Base-by-base conservation (phyloP, 257 asterid genomes). In the Solanum pimpinellifolium region DNA sequence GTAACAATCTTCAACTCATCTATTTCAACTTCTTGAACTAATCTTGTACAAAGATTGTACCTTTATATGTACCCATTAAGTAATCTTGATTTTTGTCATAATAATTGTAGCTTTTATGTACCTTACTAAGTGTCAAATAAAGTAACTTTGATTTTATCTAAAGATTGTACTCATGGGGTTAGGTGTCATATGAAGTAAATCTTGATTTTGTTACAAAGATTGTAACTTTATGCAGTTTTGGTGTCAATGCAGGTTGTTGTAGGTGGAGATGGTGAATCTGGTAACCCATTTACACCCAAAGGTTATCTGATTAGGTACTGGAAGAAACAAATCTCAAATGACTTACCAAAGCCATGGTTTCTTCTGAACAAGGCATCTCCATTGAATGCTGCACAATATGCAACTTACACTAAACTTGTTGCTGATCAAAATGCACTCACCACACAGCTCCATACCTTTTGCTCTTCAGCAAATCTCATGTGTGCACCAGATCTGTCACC, bases 311-410 rank as follows among this genome's bases (percentile, higher is more conserved):
- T 91, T 37, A 96, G 98, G 11, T 94, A 94, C 91, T 93, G 96
- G 98, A 92, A 84, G 84, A 90, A 90, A 72, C 94, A 91, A 90
- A 90, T 94, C 90, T 89, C 96, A 7, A 92, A 91, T 87, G 92
- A 90, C n/a, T 92, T 90, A 47, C 92, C 94, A 35, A 89, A 88
- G 88, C 95, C 98, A 83, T 87, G 77, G 74, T 92, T 94, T 68
- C 74, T 94, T 86, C 90, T 94, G 9, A 76, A 88, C 87, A 93
- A 91, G 66, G 96, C 98, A 8, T 94, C 98, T 46, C 98, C 96
- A 76, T 88, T 94, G 15, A 90, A 11, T 70, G 92, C 94, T 29
- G 91, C 89, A 14, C 90, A 92, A 25, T 90, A 75, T 82, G 96
- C 96, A n/a, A 88, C 91, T 41, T 94, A 92, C 87, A 76, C 94